Conservation (phyloP, 2,329 filamentous ascomycete species). For the Talaromyces sp. region DNA sequence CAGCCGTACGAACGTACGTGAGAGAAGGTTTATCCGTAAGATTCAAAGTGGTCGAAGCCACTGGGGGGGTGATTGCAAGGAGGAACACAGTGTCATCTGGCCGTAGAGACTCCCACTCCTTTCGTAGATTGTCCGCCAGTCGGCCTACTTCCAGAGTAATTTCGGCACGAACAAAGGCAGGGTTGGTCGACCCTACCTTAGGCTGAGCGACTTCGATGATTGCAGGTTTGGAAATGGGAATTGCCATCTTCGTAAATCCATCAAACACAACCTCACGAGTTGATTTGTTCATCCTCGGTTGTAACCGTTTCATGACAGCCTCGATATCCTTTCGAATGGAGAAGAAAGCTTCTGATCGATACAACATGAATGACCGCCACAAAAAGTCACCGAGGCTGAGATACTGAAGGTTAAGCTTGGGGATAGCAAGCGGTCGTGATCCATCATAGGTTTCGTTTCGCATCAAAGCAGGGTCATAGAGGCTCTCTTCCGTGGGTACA, state of each 20-base stretch:
- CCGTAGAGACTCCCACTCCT: conserved; percentile 84
- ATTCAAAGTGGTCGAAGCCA: background rate
- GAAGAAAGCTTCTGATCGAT: conserved; percentile 88
- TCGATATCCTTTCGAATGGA: conserved; percentile 89
- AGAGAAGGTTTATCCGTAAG: conserved; percentile 36
- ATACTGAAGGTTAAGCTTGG: conserved; percentile 94
- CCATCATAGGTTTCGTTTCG: conserved; percentile 85
- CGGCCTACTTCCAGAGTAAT: conserved; percentile 77
- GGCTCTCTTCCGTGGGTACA: conserved; percentile 71
- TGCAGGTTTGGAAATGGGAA: conserved; percentile 77
- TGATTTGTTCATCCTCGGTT: conserved; percentile 59
- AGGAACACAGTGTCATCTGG: conserved; percentile 88
- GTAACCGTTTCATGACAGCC: conserved; percentile 69
- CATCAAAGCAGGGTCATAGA: conserved; percentile 75
- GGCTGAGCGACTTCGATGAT: conserved; percentile 82
- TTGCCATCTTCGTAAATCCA: conserved; percentile 86
- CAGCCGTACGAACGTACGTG: conserved; percentile 69
- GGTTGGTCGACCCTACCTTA: conserved; percentile 73
- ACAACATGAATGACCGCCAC: conserved; percentile 88
- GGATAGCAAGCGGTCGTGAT: conserved; percentile 78
- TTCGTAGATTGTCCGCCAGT: conserved; percentile 67
- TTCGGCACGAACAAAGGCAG: conserved; percentile 81
- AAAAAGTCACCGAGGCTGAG: conserved; percentile 91
- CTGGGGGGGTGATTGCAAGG: conserved; percentile 61
- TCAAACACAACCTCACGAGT: conserved; percentile 67